A percentile compares a stretch with the other conserved stretches of the same genome.
Conservation (phyloP, 495 filamentous ascomycete genomes). For the Bombardia bombarda region DNA sequence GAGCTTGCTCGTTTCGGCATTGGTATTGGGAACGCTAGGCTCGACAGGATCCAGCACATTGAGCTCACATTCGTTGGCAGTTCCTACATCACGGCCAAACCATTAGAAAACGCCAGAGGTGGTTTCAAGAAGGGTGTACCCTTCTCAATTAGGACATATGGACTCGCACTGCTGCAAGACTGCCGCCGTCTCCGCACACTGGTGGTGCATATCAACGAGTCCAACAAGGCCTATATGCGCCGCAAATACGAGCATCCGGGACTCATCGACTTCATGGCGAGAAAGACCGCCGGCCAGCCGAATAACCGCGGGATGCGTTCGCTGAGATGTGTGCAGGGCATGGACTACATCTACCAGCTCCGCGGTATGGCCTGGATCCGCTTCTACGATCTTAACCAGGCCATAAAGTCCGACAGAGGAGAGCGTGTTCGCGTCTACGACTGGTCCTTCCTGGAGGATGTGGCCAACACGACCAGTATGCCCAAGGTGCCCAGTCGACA, state of each 20-base stretch:
- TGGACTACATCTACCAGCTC: slow-evolving; percentile 30
- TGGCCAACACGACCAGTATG: slow-evolving; percentile 14
- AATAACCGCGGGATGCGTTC: slow-evolving; percentile 22
- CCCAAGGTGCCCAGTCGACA: slow-evolving; percentile 5
- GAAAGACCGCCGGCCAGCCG: slow-evolving; percentile 23
- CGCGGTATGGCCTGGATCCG: slow-evolving; percentile 29
- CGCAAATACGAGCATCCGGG: slow-evolving; percentile 17
- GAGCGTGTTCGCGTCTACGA: slow-evolving; percentile 16
- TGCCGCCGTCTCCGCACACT: slow-evolving; percentile 25
- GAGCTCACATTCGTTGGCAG: slow-evolving; percentile 25
- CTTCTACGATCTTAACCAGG: slow-evolving; percentile 24
- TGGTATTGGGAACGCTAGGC: slow-evolving; percentile 22
- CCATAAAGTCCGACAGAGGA: not conserved
- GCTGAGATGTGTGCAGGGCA: slow-evolving; percentile 28
- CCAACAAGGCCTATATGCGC: slow-evolving; percentile 8
- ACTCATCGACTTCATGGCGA: slow-evolving; percentile 7
- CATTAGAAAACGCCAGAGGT: not conserved
- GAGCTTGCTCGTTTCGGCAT: slow-evolving; percentile 31
- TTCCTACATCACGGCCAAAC: slow-evolving; percentile 11
- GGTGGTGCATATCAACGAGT: slow-evolving; percentile 29
- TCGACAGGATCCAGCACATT: slow-evolving; percentile 27
- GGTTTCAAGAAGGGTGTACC: not conserved
- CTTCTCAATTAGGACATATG: slow-evolving; percentile 18
- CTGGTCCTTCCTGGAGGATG: slow-evolving; percentile 26
- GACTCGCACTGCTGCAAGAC: slow-evolving; percentile 20